Evolutionary conservation across 306 rosid genomes (phyloP).

Genomic region (Sindora glabra): DNA sequence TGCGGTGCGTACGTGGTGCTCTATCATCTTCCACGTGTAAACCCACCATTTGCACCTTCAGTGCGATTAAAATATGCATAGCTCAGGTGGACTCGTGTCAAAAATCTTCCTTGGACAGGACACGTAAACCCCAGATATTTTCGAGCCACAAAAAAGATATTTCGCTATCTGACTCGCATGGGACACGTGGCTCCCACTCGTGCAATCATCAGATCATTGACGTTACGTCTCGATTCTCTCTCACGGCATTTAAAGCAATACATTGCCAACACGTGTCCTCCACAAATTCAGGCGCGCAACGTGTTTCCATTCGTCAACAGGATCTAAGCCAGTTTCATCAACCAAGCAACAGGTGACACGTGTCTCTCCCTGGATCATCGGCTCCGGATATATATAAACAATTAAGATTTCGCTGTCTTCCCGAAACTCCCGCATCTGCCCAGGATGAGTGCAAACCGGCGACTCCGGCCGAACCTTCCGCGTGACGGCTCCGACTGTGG

Average conservation of each 20-base stretch:
- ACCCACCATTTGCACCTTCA: background rate
- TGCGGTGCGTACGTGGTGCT: conserved; percentile 5
- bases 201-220: background rate
- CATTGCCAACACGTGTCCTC: conserved; percentile 11
- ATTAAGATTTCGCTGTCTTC: background rate
- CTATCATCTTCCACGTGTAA: conserved; percentile 7
- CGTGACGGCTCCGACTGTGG: conserved; percentile 12
- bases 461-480: conserved; percentile 16
- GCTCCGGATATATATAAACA: background rate
- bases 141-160: conserved; percentile 15
- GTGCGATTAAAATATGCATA: background rate
- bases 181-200: conserved; percentile 20
- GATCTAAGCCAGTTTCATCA: background rate
- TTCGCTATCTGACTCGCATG: background rate
- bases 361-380: background rate
- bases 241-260: background rate
- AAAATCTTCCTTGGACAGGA: background rate
- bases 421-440: background rate
- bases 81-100: conserved; percentile 21
- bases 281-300: background rate
- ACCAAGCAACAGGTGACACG: background rate
- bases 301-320: background rate
- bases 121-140: conserved; percentile 28
- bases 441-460: conserved; percentile 23
- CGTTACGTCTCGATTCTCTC: conserved; percentile 12